These are phyloP conservation scores for Teunomyces tritomae DNA, from an alignment of 805 yeast species.

Conservation along the genomic window DNA sequence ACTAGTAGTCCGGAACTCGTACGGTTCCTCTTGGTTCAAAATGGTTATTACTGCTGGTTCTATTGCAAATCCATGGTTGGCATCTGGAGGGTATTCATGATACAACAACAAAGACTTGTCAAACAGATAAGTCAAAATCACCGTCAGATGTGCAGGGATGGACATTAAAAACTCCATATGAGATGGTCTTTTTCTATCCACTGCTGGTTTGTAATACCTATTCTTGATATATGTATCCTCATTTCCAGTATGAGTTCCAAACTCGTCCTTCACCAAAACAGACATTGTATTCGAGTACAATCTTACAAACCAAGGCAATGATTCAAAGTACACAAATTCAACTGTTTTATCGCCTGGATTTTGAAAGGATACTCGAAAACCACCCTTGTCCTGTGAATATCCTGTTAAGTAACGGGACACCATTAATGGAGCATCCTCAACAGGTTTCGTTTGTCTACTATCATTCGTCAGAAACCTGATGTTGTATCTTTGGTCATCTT, in stretches of 20 bases:
- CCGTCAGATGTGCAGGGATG: constrained; percentile 62
- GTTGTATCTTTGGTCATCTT: constrained; percentile 27
- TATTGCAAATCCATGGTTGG: constrained; percentile 94
- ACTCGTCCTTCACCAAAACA: constrained; percentile 26
- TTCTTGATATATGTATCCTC: constrained; percentile 42
- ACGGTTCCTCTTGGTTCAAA: constrained; percentile 25
- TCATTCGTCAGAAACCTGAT: constrained; percentile 43
- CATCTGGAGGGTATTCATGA: constrained; percentile 98
- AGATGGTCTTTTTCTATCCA: constrained; percentile 77
- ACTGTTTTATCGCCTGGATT: constrained; percentile 53
- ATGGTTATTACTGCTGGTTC: constrained; percentile 84
- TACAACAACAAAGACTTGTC: constrained; percentile 83
- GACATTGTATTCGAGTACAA: constrained; percentile 71
- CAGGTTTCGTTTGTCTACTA: constrained; percentile 40
- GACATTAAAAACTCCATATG: constrained; percentile 68
- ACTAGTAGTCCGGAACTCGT: constrained; percentile 79
- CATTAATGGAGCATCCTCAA: constrained; percentile 55
- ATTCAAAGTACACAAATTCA: constrained; percentile 65
- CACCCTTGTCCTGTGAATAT: constrained; percentile 87
- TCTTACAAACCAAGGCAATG: constrained; percentile 91
- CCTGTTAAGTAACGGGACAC: constrained; percentile 90
- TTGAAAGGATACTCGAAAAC: constrained; percentile 72
- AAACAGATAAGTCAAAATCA: constrained; percentile 69
- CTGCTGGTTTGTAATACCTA: constrained; percentile 69
- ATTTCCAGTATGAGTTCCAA: constrained; percentile 15